These are phyloP conservation scores for Xylariaceae sp. DNA, from an alignment of 2,329 filamentous ascomycete species.

Conservation along the genomic window DNA sequence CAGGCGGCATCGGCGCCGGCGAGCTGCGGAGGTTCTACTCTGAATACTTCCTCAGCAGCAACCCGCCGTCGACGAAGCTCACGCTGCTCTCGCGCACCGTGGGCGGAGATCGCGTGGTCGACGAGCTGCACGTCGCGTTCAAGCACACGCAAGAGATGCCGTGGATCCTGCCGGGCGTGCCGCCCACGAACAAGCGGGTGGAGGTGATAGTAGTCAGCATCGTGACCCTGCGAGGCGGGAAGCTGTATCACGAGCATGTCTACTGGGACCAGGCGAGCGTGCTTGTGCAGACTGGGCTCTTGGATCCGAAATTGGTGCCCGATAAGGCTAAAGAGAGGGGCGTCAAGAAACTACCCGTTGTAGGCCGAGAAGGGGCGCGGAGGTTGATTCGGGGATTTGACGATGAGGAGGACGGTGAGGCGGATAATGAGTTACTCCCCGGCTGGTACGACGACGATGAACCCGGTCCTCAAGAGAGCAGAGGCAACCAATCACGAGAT, in stretches of 20 bases:
- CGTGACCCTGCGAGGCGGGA: constrained; percentile 67
- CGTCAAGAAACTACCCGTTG: constrained; percentile 46
- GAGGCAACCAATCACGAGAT: neutral
- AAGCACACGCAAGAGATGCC: constrained; percentile 63
- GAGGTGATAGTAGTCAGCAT: constrained; percentile 66
- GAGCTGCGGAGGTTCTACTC: constrained; percentile 68
- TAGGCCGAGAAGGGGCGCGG: constrained; percentile 48
- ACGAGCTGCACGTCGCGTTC: constrained; percentile 65
- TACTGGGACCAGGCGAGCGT: constrained; percentile 71
- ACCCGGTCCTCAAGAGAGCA: neutral
- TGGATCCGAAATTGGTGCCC: constrained; percentile 51
- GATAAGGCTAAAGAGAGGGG: constrained; percentile 43
- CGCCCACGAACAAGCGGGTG: constrained; percentile 59
- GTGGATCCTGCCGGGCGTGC: constrained; percentile 66
- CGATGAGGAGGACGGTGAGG: constrained; percentile 49
- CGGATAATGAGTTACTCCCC: constrained; percentile 49
- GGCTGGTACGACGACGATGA: constrained; percentile 44
- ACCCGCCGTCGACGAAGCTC: constrained; percentile 63
- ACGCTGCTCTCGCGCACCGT: constrained; percentile 69
- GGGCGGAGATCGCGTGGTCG: constrained; percentile 67
- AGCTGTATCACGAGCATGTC: constrained; percentile 70
- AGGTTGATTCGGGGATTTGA: constrained; percentile 44
- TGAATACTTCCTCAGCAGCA: constrained; percentile 67
- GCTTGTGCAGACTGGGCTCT: constrained; percentile 64
- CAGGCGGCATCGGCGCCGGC: constrained; percentile 66